Evolutionary conservation across 805 yeast genomes (phyloP), one percentile per base, ranked within the genome.

Genomic region (Cephaloascus fragrans): DNA sequence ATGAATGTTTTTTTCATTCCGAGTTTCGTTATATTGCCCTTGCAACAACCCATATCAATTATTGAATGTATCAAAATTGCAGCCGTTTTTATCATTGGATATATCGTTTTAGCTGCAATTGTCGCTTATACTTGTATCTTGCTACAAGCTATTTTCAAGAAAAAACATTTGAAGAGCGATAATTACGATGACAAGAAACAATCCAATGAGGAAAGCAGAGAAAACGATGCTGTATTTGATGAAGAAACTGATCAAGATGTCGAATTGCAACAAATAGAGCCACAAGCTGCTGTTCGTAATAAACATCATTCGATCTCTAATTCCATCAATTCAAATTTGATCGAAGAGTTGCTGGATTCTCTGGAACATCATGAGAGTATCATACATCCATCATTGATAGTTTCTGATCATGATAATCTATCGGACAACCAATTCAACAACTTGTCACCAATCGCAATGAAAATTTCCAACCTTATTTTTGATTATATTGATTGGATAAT

Each of bases 1-100:
- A 84, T 84, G 58, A 82, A 80, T 52, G 70, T 81, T 4, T 82
- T 79, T 51, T 84, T 83, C 64, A 77, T 85, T 1, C 90, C 93
- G 1, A 78, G 88, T 0, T 83, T 84, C 51, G 75, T 83, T 29
- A 72, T 80, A 0, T 65, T 83, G 26, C 90, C 90, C 0, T 64
- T 83, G 39, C 72, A 85, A 10, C 70, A 73, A n/a, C 71, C 72
- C 43, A 78, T 84, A 36, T 64, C 79, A 15, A 79, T 78, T 34
- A 71, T 69, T 18, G 90, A 83, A 47, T 84, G 85, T 9, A 63
- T 80, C 47, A 78, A 78, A 38, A 83, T 83, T 29, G 85, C 83
- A 1, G 90, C 79, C 0, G 83, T 83, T 4, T 84, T 83, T 47
- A 65, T 80, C 4, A 45, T 82, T 37, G 90, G 93, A 0, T 80